Evolutionary conservation across 2,329 filamentous ascomycete genomes (phyloP).

Genomic region (Zarea fungicola): DNA sequence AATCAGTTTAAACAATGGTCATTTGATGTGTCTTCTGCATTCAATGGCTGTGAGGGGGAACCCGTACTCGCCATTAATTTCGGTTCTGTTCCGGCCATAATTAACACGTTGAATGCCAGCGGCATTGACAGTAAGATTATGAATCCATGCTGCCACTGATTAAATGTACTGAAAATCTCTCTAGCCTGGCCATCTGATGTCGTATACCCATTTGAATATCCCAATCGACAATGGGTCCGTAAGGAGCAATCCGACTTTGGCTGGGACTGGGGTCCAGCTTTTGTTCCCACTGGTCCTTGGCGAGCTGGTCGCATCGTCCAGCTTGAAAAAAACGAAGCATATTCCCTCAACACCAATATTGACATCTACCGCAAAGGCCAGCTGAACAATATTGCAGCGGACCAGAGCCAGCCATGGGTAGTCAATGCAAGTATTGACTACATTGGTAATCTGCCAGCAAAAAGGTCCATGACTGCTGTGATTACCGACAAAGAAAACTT

Average conservation of each 20-base stretch:
- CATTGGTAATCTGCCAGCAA: constrained; percentile 41
- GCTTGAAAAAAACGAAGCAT: constrained; percentile 32
- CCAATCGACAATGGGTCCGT: constrained; percentile 33
- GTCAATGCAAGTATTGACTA: constrained; percentile 57
- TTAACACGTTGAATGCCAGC: constrained; percentile 6
- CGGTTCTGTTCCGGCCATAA: constrained; percentile 18
- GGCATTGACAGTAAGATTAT: constrained; percentile 4
- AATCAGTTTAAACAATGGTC: constrained; percentile 60
- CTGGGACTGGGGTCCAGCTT: constrained; percentile 60
- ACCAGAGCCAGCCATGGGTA: constrained; percentile 53
- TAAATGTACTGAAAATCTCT: background rate
- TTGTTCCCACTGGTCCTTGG: constrained; percentile 57
- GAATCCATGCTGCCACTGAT: no score
- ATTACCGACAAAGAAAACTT: constrained; percentile 38
- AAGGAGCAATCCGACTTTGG: constrained; percentile 61
- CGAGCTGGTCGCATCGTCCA: constrained; percentile 53
- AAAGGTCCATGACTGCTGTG: constrained; percentile 38
- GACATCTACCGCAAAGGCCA: constrained; percentile 56
- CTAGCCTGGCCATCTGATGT: constrained; percentile 2
- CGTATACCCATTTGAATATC: constrained; percentile 8
- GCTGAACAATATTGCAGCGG: constrained; percentile 51
- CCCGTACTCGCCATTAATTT: constrained; percentile 18
- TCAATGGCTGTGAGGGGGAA: constrained; percentile 23
- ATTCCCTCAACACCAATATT: constrained; percentile 44
- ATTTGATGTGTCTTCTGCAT: constrained; percentile 47